Base-by-base conservation (phyloP, 495 filamentous ascomycete species). In the Xylona heveae region DNA sequence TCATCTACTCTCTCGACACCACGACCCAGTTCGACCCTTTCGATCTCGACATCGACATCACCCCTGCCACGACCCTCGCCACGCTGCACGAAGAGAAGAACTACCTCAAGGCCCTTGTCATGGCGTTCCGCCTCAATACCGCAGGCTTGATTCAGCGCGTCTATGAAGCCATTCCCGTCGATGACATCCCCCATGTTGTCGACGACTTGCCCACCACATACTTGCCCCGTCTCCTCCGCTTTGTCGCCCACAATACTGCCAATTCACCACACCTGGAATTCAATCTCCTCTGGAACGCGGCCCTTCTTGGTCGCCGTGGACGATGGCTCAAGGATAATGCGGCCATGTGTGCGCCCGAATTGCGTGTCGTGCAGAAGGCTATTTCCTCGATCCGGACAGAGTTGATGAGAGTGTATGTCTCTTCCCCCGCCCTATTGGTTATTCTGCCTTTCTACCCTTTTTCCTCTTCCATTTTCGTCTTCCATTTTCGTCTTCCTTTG, bases 51-150 rank as follows among this genome's bases (percentile, higher is more conserved):
- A 74, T 95, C 42, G 71, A 75, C 25, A 76, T 95, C 37, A 97
- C 88, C 4, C 82, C 83, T 0, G 70, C 72, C 1, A 75, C 63
- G 19, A 92, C 81, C 3, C 54, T 92, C 1, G 60, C 68, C 6
- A 73, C 78, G 6, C 59, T 94, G n/a, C 48, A 61, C 25, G 61
- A 71, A 26, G 69, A 84, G 31, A 64, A 64, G 41, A 78, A 90
- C 24, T 92, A 74, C 54, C 62, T 94, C 21, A 91, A 82, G 52
- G 88, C 88, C 1, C 57, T 97, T 2, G 74, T 93, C 35, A 94
- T 95, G 85, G 78, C 84, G 1, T 95, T 97, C 62, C 77, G 88
- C 1, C 65, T 97, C 24, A 92, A 91, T 53, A 73, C 85, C 43
- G 59, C 61, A 2, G 62, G 65, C 30, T 59, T 95, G 16, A 66